Evolutionary conservation across 441 rosid species (phyloP).

Genomic region (Bruguiera hainesii): DNA sequence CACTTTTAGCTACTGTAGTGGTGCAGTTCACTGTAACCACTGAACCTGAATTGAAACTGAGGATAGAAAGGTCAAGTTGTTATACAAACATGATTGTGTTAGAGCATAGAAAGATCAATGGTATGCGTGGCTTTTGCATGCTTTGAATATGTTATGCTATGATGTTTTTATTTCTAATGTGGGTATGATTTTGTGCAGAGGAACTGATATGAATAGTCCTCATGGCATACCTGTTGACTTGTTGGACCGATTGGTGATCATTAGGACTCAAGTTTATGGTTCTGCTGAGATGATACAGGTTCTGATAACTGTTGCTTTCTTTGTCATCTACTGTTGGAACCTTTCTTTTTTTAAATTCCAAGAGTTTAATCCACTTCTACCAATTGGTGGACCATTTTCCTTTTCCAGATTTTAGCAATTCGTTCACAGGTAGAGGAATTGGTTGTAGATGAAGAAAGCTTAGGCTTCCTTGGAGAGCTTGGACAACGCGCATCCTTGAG

Average conservation of each 20-base stretch:
- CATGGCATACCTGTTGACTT: conserved; percentile 95
- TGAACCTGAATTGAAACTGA: too few relatives aligned
- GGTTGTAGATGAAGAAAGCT: conserved; percentile 77
- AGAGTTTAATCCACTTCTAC: background rate
- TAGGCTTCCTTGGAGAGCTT: conserved; percentile 84
- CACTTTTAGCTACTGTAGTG: too few relatives aligned
- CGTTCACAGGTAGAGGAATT: conserved; percentile 94
- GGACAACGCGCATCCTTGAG: conserved; percentile 79
- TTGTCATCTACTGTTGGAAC: background rate
- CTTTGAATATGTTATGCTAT: background rate
- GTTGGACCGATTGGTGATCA: conserved; percentile 79
- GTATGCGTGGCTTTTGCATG: background rate
- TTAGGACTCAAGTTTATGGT: conserved; percentile 77
- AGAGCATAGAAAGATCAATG: too few relatives aligned
- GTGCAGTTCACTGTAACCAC: too few relatives aligned
- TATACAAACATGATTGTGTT: too few relatives aligned
- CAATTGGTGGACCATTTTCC: background rate
- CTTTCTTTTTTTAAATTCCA: background rate
- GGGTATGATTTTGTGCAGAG: conserved; percentile 46
- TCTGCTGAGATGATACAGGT: conserved; percentile 99
- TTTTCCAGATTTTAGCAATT: conserved; percentile 79
- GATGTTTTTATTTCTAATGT: background rate
- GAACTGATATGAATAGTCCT: conserved; percentile 90
- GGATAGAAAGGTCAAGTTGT: too few relatives aligned
- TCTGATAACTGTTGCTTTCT: background rate